phyloP scores from a whole-genome alignment of 75 land plant species.

The Ceratopteris richardii region DNA sequence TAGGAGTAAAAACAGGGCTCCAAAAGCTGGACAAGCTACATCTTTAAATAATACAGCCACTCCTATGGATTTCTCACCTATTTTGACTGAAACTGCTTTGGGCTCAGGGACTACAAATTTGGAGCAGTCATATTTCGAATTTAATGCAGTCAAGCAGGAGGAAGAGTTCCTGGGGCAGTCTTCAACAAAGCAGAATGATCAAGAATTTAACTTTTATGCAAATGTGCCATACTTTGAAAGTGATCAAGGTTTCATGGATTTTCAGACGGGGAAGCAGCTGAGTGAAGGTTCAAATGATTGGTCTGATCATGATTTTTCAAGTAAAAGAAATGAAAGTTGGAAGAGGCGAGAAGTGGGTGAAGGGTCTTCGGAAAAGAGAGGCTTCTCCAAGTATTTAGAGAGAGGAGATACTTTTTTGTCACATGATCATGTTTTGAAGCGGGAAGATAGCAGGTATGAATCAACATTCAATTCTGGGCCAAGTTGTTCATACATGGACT shows the following conservation, averaged over 20 bases:
- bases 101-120: background rate
- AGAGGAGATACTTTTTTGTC: no score
- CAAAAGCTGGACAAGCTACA: slow-evolving; percentile 13
- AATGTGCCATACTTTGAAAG: slow-evolving; percentile 3
- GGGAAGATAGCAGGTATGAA: no score
- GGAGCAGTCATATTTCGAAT: background rate
- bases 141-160: slow-evolving; percentile 27
- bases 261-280: slow-evolving; percentile 29
- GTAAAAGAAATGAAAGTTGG: no score
- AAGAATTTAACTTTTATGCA: no score
- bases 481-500: no score
- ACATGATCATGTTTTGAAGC: no score
- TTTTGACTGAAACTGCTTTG: slow-evolving; percentile 24
- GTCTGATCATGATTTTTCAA: no score
- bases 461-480: no score
- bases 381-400: no score
- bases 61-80: slow-evolving; percentile 86
- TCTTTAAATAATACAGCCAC: slow-evolving; percentile 37
- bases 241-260: slow-evolving; percentile 16
- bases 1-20: slow-evolving; percentile 17
- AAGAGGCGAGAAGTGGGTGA: no score
- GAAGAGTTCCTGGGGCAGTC: slow-evolving; percentile 13
- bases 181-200: background rate
- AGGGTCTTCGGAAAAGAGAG: no score
- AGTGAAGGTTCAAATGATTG: slow-evolving; percentile 19